These are phyloP conservation scores for Schoenoplectus tabernaemontani DNA, from an alignment of 202 grass and related monocot species.

Conservation along the genomic window DNA sequence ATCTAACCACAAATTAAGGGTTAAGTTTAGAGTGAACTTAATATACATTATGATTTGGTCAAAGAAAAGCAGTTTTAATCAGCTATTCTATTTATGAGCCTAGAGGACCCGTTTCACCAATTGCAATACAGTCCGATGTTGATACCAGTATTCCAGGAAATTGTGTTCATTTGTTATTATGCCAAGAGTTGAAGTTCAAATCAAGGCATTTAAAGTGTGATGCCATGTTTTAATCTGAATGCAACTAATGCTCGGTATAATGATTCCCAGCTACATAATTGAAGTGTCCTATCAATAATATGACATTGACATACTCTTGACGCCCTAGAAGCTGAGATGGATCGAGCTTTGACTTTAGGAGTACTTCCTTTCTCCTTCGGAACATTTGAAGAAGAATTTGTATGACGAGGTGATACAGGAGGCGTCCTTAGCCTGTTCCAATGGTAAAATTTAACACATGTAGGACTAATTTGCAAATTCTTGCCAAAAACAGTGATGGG, in stretches of 20 bases:
- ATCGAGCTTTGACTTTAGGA: conserved; percentile 21
- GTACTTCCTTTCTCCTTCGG: conserved; percentile 1
- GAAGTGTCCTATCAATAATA: background rate
- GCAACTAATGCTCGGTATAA: background rate
- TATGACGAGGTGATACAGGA: conserved; percentile 12
- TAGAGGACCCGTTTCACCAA: background rate
- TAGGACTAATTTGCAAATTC: background rate
- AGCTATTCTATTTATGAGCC: background rate
- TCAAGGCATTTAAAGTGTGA: background rate
- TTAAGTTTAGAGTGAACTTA: background rate
- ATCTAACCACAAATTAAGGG: background rate
- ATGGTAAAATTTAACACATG: background rate
- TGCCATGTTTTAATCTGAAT: background rate
- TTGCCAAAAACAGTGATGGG: background rate
- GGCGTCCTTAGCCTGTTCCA: conserved; percentile 23
- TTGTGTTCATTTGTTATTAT: background rate
- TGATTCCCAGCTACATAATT: background rate
- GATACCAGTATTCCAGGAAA: background rate
- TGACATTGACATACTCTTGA: conserved; percentile 21
- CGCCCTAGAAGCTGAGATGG: conserved; percentile 9
- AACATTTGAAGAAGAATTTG: conserved; percentile 4
- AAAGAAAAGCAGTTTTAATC: background rate
- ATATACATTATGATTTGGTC: background rate
- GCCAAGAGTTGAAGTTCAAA: background rate
- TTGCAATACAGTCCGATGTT: background rate